Base-by-base conservation (phyloP, 106 monocot species). In the Apostasia shenzhenica region DNA sequence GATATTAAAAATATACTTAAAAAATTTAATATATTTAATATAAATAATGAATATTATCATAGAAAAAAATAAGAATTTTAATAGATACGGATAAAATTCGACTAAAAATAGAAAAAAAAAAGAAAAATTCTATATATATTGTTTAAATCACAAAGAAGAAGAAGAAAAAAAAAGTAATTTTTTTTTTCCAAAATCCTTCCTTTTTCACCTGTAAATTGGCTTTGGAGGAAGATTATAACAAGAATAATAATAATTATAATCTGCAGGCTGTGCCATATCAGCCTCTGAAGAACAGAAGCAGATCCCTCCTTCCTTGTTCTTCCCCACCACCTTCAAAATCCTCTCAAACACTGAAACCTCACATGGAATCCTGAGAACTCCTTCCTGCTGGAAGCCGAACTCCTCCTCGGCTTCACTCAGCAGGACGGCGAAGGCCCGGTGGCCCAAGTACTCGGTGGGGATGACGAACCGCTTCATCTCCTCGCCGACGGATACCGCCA, bases 351-450 rank as follows among this genome's bases (percentile, higher is more conserved):
- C 82, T 0, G 76, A 8, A 4, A 82, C 82, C 67, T 82, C 82
- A 57, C 86, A 86, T 8, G 86, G 86, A 14, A 86, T 86, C 60
- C 86, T 72, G 37, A 86, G 66, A 5, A 82, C 76, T 1, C 86
- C 86, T 53, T 86, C 86, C n/a, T 86, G 81, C 38, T 86, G 73
- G 67, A 86, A 86, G 42, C 86, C 86, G 46, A 86, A 86, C 72
- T 85, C 85, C 59, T 85, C 85, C 13, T 85, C 85, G 44, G 85
- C 85, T 45, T 85, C 81, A 37, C 72, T 68, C 45, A 86, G 76
- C 43, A 86, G 75, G 38, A 49, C 60, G 1, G 54, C 69, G 11
- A 86, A 86, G 1, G 82, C 85, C 8, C 72, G 14, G 70, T 82
- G 82, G 26, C 76, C 61, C 70, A 86, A 45, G 72, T 86, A 86